Percentiles rank a stretch among this genome's conserved stretches.
phyloP scores from a whole-genome alignment of 2,329 filamentous ascomycete genomes.

The Xylariaceae sp. region DNA sequence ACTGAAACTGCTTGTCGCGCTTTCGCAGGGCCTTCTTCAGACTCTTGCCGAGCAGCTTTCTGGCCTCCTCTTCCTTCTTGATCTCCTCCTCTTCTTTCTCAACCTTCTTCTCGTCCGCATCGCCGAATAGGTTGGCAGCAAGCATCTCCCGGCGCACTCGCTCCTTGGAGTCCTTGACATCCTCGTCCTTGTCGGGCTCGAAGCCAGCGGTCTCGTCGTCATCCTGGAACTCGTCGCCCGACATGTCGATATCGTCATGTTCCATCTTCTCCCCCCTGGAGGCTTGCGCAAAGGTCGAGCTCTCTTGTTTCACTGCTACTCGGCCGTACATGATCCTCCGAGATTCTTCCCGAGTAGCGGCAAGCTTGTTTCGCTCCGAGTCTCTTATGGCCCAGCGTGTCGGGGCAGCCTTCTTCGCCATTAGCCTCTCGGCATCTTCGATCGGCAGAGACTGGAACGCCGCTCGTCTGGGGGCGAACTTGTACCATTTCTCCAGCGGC shows the following conservation, averaged over 20 bases:
- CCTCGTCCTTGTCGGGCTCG: slow-evolving; percentile 76
- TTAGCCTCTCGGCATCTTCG: slow-evolving; percentile 78
- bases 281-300: slow-evolving; percentile 55
- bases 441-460: slow-evolving; percentile 72
- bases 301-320: slow-evolving; percentile 63
- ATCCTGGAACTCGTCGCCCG: slow-evolving; percentile 74
- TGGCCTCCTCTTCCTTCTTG: slow-evolving; percentile 61
- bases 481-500: slow-evolving; percentile 94
- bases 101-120: slow-evolving; percentile 63
- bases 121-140: slow-evolving; percentile 77
- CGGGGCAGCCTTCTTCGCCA: slow-evolving; percentile 71
- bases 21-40: slow-evolving; percentile 77
- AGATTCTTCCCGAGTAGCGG: slow-evolving; percentile 53
- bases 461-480: slow-evolving; percentile 68
- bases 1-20: slow-evolving; percentile 80
- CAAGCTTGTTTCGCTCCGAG: slow-evolving; percentile 46
- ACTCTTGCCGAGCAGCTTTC: slow-evolving; percentile 67
- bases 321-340: slow-evolving; percentile 54
- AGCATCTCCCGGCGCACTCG: slow-evolving; percentile 75
- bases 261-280: slow-evolving; percentile 62
- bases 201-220: slow-evolving; percentile 76
- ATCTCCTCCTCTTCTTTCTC: slow-evolving; percentile 69
- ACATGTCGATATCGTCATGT: slow-evolving; percentile 63
- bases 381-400: slow-evolving; percentile 76
- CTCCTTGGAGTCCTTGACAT: slow-evolving; percentile 65